Base-by-base conservation (phyloP, 768 basidiomycete genomes). In the Clavaria fumosa region DNA sequence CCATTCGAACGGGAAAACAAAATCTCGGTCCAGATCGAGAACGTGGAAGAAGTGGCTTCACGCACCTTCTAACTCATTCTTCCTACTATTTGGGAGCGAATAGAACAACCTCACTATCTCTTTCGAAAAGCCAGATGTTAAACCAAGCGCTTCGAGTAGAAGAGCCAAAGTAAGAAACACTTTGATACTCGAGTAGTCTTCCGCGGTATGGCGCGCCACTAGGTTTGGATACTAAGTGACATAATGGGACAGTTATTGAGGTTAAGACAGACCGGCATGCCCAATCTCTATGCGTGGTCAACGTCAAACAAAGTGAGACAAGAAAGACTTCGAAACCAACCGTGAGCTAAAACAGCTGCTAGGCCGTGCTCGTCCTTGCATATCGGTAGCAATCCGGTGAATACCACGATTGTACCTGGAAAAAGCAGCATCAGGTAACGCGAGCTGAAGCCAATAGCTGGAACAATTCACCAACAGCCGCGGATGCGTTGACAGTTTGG, bases 351-450 rank as follows among this genome's bases (percentile, higher is more conserved):
- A 1, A 95, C 78, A 12, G 78, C 77, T 1, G 90, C 84, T 0
- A 96, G 59, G 0, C 85, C 86, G 47, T 80, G 69, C 46, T 89
- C 84, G 43, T 86, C 75, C 43, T 59, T 61, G 32, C 75, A 77
- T 4, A 90, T 58, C 0, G 82, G 84, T 3, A 95, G 54, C 23
- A 95, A 85, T 0, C 90, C 90, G 0, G 86, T 89, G 50, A 84
- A 93, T 7, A 96, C 82, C 22, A 89, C 68, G 37, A 95, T 76
- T 35, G 77, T 9, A n/a, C n/a, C n/a, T n/a, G n/a, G n/a, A n/a
- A n/a, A n/a, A n/a, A n/a, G n/a, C n/a, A n/a, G n/a, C n/a, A n/a
- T n/a, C n/a, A n/a, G n/a, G n/a, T n/a, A n/a, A n/a, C n/a, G n/a
- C n/a, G n/a, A n/a, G n/a, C n/a, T n/a, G n/a, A n/a, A n/a, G n/a